Evolutionary conservation across 257 asterid species (phyloP).

Genomic region (Gentiana dahurica): DNA sequence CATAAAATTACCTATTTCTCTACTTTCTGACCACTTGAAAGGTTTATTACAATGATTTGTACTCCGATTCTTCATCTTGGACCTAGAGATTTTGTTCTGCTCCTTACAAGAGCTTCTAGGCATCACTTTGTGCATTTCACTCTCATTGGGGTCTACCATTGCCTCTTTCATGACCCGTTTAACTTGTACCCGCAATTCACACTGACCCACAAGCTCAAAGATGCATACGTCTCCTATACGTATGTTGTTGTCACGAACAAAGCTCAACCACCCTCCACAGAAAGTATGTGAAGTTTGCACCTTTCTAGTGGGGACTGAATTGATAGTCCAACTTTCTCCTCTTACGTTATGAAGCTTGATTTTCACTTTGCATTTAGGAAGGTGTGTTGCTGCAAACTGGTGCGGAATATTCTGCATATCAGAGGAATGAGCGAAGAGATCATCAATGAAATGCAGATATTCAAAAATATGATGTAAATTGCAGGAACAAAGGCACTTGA

Average conservation of each 20-base stretch:
- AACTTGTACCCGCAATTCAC: slow-evolving; percentile 63
- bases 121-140: slow-evolving; percentile 27
- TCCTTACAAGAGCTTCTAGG: slow-evolving; percentile 24
- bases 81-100: slow-evolving; percentile 28
- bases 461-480: background rate
- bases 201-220: slow-evolving; percentile 67
- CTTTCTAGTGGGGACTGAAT: slow-evolving; percentile 78
- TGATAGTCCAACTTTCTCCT: slow-evolving; percentile 82
- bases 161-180: slow-evolving; percentile 63
- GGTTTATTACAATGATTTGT: slow-evolving; percentile 21
- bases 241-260: slow-evolving; percentile 75
- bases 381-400: slow-evolving; percentile 77
- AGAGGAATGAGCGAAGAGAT: too few species aligned
- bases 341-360: slow-evolving; percentile 60
- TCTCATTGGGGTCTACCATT: slow-evolving; percentile 31
- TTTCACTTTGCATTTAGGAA: slow-evolving; percentile 78
- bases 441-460: background rate
- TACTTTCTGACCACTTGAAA: slow-evolving; percentile 20
- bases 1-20: slow-evolving; percentile 39
- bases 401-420: slow-evolving; percentile 66
- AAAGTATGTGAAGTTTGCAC: slow-evolving; percentile 89
- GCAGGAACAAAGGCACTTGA: background rate
- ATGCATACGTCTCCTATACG: slow-evolving; percentile 74
- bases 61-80: slow-evolving; percentile 33
- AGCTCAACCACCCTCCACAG: slow-evolving; percentile 94